phyloP scores from a whole-genome alignment of 1,284 basidiomycete species.

The Apiotrichum sp. region DNA sequence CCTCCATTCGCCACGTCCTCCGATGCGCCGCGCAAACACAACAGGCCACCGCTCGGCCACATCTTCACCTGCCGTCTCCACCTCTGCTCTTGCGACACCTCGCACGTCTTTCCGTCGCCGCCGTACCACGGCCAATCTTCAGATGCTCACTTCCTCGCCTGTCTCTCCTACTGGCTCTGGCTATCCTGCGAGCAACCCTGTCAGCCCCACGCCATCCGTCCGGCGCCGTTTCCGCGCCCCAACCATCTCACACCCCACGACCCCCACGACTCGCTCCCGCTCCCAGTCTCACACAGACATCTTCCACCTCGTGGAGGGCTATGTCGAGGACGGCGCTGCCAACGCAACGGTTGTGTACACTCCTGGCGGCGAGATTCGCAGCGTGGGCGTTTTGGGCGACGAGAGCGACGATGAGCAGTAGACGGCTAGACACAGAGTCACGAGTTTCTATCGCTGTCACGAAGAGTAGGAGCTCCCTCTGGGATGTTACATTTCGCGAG shows the following conservation, averaged over 20 bases:
- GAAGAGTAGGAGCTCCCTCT: too few species aligned
- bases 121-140: slow-evolving; percentile 17
- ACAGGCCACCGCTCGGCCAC: neutral
- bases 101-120: slow-evolving; percentile 17
- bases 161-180: slow-evolving; percentile 19
- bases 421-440: too few species aligned
- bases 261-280: slow-evolving; percentile 34
- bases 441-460: too few species aligned
- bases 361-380: slow-evolving; percentile 35
- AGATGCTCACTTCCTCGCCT: slow-evolving; percentile 11
- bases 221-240: slow-evolving; percentile 29
- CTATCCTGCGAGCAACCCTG: slow-evolving; percentile 16
- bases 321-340: slow-evolving; percentile 42
- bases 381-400: slow-evolving; percentile 38
- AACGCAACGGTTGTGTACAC: slow-evolving; percentile 44
- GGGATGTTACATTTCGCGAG: too few species aligned
- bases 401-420: slow-evolving; percentile 19
- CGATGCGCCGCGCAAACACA: slow-evolving; percentile 13
- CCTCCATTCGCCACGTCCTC: slow-evolving; percentile 1
- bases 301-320: slow-evolving; percentile 40
- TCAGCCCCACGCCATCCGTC: slow-evolving; percentile 28
- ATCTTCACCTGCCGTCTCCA: slow-evolving; percentile 1
- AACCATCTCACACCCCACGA: slow-evolving; percentile 21
- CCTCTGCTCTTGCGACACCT: neutral
- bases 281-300: slow-evolving; percentile 42